Base-by-base conservation (phyloP, 2,329 filamentous ascomycete species). In the Hypoxylon sp. region DNA sequence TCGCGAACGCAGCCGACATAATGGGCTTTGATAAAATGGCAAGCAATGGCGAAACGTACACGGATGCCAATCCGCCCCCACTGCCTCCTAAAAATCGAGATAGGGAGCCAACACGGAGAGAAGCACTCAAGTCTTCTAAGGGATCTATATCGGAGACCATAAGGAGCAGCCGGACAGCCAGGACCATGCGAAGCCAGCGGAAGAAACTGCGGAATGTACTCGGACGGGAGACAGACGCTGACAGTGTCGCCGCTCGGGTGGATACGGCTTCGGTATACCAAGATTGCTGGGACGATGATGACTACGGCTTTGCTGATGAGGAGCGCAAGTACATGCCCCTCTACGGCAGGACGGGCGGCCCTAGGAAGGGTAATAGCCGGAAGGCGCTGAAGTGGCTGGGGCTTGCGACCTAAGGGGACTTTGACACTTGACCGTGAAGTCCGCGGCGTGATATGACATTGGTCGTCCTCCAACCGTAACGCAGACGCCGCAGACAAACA, bases 341-440 rank as follows among this genome's bases (percentile, higher is more conserved):
- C 23, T 82, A 81, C 37, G 73, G 81, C 72, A 76, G 76, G 59
- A 80, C 77, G 63, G 64, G 71, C 2, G 70, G 70, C 9, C 68
- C 73, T 27, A 77, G 74, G 14, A 82, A 80, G 73, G 80, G 78
- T 1, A 83, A 81, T 61, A 84, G 79, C 52, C 79, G 81, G 6
- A 87, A 87, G 73, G 85, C 85, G 5, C 78, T 86, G 55, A 86
- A 84, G 73, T 86, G 85, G 72, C 77, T 87, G 1, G 84, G 84
- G 0, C 74, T 86, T 3, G 51, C 74, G n/a, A 74, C 50, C 5
- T 63, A 46, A 29, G n/a, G 29, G 19, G 14, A 7, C 12, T 2
- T 34, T 34, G 8, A 12, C 16, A 8, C 16, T 32, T 34, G 23
- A n/a, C 25, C 12, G 23, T 14, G 21, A 19, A 27, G 43, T 14